A percentile compares a stretch with the other conserved stretches of the same genome.
Evolutionary conservation across 169 alveolate genomes (phyloP).

Genomic region (Fabrea salina): DNA sequence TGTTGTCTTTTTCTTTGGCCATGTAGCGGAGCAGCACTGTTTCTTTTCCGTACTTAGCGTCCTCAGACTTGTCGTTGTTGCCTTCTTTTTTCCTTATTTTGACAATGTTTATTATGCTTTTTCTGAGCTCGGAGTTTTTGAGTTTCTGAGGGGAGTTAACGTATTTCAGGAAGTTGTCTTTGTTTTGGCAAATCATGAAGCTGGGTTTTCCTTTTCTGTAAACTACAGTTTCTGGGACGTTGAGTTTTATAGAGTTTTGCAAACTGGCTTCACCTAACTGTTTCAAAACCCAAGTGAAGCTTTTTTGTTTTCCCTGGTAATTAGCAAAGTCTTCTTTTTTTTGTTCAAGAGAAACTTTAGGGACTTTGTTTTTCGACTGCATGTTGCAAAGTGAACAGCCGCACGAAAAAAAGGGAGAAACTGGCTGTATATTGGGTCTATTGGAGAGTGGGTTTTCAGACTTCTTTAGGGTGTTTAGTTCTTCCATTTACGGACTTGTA

Average conservation of each 20-base stretch:
- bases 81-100: conserved; percentile 8
- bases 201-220: neutral
- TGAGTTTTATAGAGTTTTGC: neutral
- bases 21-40: neutral
- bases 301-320: neutral
- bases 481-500: too few relatives aligned
- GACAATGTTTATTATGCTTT: neutral
- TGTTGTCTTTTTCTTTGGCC: neutral
- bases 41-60: conserved; percentile 5
- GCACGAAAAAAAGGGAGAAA: too few relatives aligned
- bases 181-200: neutral
- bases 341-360: neutral
- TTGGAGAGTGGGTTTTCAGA: too few relatives aligned
- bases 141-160: neutral
- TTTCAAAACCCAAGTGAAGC: neutral
- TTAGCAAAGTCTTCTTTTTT: conserved; percentile 21
- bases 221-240: conserved; percentile 30
- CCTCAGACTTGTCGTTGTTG: neutral
- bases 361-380: neutral
- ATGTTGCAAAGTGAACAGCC: neutral
- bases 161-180: neutral
- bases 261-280: conserved; percentile 1
- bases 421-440: too few relatives aligned
- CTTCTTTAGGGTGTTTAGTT: too few relatives aligned
- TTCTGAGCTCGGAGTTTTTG: conserved; percentile 1